Conservation (phyloP, 2,329 filamentous ascomycete genomes). For the Fusarium sacchari region DNA sequence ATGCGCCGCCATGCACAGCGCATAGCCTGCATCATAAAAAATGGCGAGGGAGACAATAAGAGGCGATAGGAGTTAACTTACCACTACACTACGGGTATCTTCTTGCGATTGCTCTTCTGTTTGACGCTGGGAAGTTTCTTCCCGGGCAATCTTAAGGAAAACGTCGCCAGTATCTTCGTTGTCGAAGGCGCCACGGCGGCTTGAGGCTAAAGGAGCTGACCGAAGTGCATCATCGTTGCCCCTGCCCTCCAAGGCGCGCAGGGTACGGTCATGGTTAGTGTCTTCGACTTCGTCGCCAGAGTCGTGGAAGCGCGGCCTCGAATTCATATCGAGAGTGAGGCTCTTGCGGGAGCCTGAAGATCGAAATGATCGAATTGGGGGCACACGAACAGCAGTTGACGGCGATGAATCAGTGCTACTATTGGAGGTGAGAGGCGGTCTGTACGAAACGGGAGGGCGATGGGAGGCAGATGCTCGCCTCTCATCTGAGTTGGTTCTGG, state of each 20-base stretch:
- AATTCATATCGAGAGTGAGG: conserved; percentile 63
- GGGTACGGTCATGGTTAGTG: conserved; percentile 59
- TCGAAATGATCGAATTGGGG: conserved; percentile 66
- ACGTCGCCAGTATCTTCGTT: conserved; percentile 67
- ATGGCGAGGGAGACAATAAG: background rate
- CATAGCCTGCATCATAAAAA: background rate
- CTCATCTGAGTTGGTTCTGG: conserved; percentile 58
- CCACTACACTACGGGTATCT: conserved; percentile 54
- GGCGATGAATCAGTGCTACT: conserved; percentile 47
- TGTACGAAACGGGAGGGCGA: conserved; percentile 63
- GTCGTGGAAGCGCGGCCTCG: conserved; percentile 56
- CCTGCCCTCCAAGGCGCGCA: conserved; percentile 62
- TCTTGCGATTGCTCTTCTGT: conserved; percentile 48
- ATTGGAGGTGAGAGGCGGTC: conserved; percentile 49
- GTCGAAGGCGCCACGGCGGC: conserved; percentile 48
- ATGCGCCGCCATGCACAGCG: conserved; percentile 2
- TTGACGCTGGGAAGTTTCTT: conserved; percentile 57
- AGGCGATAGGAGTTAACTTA: conserved; percentile 51
- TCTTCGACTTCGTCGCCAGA: conserved; percentile 56
- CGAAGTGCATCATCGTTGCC: conserved; percentile 44
- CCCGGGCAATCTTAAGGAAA: conserved; percentile 67
- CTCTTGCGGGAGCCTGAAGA: conserved; percentile 68
- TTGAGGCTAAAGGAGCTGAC: conserved; percentile 55
- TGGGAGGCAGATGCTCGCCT: conserved; percentile 53
- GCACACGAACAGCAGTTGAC: conserved; percentile 54